Conservation (phyloP, 192 early-diverging fungal genomes). For the Neocallimastix lanati region DNA sequence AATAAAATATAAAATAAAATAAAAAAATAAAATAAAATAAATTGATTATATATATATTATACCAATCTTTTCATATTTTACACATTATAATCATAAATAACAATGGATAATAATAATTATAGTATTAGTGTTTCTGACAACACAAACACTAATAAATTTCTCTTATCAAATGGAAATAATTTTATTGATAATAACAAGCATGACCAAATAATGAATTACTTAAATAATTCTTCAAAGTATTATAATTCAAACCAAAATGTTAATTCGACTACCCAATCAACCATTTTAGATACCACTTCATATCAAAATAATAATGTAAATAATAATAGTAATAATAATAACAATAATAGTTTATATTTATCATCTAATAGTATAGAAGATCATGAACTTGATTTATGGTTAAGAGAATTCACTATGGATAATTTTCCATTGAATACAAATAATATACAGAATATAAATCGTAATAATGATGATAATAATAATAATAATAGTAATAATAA, state of each 20-base stretch:
- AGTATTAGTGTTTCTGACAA: no score
- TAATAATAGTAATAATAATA: neutral
- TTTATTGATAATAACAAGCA: neutral
- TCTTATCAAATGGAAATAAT: neutral
- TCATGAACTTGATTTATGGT: no score
- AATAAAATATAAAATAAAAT: no score
- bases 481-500: no score
- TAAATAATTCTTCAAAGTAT: no score
- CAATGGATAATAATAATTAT: neutral
- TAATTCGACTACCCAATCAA: neutral
- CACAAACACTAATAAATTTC: neutral
- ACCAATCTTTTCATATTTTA: no score
- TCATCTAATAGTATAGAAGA: neutral
- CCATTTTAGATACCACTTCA: neutral
- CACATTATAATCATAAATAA: no score
- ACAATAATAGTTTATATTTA: neutral
- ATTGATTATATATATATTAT: no score
- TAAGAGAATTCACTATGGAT: no score
- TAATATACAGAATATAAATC: neutral
- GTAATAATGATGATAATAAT: no score
- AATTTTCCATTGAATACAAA: neutral
- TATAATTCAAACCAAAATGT: no score
- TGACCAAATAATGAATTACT: neutral
- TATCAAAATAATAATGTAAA: neutral
- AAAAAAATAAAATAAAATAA: no score